Evolutionary conservation across 192 early-diverging fungal species (phyloP).

Genomic region (Linnemannia hyalina): DNA sequence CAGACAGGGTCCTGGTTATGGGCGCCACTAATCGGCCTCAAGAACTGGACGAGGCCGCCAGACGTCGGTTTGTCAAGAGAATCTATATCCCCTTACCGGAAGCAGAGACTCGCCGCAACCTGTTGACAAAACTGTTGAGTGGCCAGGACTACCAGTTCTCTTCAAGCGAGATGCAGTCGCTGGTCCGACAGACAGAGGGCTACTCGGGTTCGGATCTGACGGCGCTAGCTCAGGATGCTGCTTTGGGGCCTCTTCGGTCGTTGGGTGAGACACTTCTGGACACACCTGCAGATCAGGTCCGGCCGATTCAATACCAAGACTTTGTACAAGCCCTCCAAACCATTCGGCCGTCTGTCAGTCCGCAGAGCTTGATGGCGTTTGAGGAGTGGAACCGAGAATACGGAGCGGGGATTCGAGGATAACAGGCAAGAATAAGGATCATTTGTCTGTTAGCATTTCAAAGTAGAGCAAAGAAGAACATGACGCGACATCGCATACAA

Average conservation of each 20-base stretch:
- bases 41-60: conserved; percentile 88
- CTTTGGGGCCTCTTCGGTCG: conserved; percentile 79
- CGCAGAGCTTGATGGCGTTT: conserved; percentile 78
- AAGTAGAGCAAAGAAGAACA: not conserved
- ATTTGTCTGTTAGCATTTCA: not conserved
- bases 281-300: conserved; percentile 66
- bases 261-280: conserved; percentile 68
- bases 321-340: conserved; percentile 79
- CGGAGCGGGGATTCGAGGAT: conserved; percentile 60
- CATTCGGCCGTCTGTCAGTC: conserved; percentile 83
- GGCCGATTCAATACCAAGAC: conserved; percentile 77
- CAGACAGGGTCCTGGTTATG: conserved; percentile 83
- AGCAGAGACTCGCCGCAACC: conserved; percentile 64
- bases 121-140: conserved; percentile 72
- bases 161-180: conserved; percentile 63
- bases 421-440: not conserved
- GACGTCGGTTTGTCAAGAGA: conserved; percentile 80
- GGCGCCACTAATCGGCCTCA: conserved; percentile 96
- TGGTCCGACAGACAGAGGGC: conserved; percentile 76
- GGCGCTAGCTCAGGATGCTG: conserved; percentile 77
- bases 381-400: conserved; percentile 80
- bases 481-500: not conserved
- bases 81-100: conserved; percentile 89
- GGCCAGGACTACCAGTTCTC: conserved; percentile 69
- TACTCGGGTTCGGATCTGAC: conserved; percentile 90